Conservation (phyloP, 202 grass and related monocot genomes). For the Digitaria exilis region DNA sequence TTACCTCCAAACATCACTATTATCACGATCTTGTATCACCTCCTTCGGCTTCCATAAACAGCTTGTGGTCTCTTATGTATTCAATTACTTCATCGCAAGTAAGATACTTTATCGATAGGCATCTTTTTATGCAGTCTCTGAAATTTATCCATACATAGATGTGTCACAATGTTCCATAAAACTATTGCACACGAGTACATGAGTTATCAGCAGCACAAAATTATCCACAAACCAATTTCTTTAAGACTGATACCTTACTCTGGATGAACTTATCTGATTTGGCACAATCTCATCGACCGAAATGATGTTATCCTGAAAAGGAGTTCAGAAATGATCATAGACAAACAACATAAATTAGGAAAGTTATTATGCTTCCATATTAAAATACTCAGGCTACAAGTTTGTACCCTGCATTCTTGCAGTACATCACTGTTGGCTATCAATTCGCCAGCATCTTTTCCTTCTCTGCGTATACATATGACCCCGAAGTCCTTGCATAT, state of each 20-base stretch:
- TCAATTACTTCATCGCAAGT: conserved; percentile 75
- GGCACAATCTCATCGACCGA: conserved; percentile 79
- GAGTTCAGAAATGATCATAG: conserved; percentile 1
- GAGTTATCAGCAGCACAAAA: too few species aligned
- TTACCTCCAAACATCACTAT: neutral
- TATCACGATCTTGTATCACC: conserved; percentile 17
- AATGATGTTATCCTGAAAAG: conserved; percentile 76
- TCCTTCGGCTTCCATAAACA: conserved; percentile 43
- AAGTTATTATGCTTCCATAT: neutral
- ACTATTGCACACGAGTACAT: neutral
- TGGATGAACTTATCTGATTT: conserved; percentile 95
- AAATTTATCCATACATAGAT: conserved; percentile 19
- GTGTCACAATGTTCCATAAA: neutral
- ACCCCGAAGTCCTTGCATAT: conserved; percentile 86
- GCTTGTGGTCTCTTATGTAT: conserved; percentile 69
- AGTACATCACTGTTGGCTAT: conserved; percentile 58
- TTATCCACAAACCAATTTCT: neutral
- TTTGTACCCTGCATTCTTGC: conserved; percentile 65
- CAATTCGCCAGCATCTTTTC: conserved; percentile 63
- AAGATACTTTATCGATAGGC: conserved; percentile 79
- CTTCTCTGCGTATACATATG: conserved; percentile 80
- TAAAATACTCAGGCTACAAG: conserved; percentile 4
- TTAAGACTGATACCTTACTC: conserved; percentile 66
- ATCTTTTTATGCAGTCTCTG: conserved; percentile 74
- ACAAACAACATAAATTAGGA: conserved; percentile 13